Evolutionary conservation across 768 basidiomycete genomes (phyloP), one percentile per base, ranked within the genome.

Genomic region (Boletus pseudo-olivaceus): DNA sequence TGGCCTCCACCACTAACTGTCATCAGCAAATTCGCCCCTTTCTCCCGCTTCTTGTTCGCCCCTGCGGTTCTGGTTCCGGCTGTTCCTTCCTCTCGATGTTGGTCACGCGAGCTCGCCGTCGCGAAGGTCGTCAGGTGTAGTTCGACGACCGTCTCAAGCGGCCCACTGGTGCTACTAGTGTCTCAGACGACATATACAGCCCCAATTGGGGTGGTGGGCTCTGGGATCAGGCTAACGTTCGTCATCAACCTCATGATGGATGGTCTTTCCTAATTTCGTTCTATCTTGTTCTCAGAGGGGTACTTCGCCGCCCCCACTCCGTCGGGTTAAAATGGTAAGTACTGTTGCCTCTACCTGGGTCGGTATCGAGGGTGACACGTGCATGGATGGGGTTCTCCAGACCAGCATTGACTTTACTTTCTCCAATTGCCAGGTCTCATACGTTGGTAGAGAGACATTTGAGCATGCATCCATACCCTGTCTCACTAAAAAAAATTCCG

Each of bases 351-450:
- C 35, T 43, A 27, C 32, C 7, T 60, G 48, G 51, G 42, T 56
- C 2, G 51, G 54, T 19, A 40, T 61, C 29, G 51, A 61, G n/a
- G 60, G 54, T 11, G 14, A 39, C 43, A n/a, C 35, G 2, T 60
- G 54, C 20, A 1, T 3, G 0, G 4, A 7, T 10, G 38, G 23
- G 11, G 17, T 20, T 15, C 27, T 58, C 12, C 56, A 38, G 19
- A 38, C 15, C 40, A 59, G 60, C 6, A 10, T 61, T 15, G 19
- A 45, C 5, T 27, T 61, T 32, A 27, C 1, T 10, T n/a, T 56
- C 34, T 39, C 17, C 4, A 10, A 41, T 14, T 11, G 37, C 26
- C 26, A 15, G 3, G 7, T 29, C 12, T 23, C 43, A 14, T 60
- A 56, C 19, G 0, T 12, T 12, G n/a, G n/a, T n/a, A n/a, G n/a